A percentile compares a stretch with the other conserved stretches of the same genome.
These are phyloP conservation scores for Oemleria cerasiformis DNA, from an alignment of 306 rosid species.

Conservation along the genomic window DNA sequence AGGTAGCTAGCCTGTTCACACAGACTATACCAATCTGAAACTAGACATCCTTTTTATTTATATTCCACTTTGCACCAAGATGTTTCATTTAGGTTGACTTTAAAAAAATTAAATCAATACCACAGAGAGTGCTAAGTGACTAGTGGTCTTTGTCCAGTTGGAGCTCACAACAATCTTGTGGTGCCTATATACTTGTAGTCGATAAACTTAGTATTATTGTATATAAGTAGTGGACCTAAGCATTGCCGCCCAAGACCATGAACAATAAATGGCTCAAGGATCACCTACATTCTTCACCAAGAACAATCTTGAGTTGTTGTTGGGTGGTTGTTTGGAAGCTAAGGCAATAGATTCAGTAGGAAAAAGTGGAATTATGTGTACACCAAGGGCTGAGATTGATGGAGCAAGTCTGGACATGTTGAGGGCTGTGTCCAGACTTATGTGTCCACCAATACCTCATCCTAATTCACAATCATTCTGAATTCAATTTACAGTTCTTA, in stretches of 20 bases:
- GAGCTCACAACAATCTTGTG: conserved; percentile 31
- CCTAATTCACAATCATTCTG: no score
- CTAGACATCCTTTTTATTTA: background rate
- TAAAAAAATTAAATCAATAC: background rate
- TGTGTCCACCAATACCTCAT: no score
- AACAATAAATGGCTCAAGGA: background rate
- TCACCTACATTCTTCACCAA: background rate
- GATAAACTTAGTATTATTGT: background rate
- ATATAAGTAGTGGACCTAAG: conserved; percentile 24
- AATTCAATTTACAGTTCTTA: no score
- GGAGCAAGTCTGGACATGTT: no score
- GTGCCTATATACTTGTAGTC: background rate
- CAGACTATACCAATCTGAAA: background rate
- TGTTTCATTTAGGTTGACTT: background rate
- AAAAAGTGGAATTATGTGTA: no score
- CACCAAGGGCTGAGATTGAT: no score
- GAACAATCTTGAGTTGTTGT: background rate
- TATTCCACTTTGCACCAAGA: background rate
- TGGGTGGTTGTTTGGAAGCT: conserved; percentile 17
- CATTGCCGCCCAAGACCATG: background rate
- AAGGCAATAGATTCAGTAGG: background rate
- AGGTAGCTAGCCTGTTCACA: background rate
- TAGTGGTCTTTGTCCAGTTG: conserved; percentile 17
- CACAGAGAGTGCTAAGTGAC: conserved; percentile 6
- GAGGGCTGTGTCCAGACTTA: no score